These are phyloP conservation scores for Periconia sp. DNA, from an alignment of 2,329 filamentous ascomycete species.

Conservation along the genomic window DNA sequence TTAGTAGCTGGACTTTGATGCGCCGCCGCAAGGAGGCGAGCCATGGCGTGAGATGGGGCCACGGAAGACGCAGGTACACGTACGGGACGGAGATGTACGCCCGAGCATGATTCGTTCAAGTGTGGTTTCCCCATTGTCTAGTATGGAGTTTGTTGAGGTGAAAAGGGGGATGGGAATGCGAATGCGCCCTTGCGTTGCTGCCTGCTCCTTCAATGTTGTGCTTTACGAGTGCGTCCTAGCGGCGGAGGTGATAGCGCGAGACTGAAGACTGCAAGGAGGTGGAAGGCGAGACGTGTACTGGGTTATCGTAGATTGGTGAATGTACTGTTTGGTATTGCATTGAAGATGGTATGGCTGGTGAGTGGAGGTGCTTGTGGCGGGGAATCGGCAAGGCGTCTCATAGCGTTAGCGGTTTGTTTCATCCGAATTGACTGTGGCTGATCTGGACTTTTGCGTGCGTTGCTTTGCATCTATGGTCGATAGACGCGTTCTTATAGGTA, in stretches of 20 bases:
- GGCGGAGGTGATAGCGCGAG: neutral
- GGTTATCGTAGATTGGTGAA: neutral
- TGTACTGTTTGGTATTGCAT: neutral
- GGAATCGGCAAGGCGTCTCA: neutral
- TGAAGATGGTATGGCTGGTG: neutral
- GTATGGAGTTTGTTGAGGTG: too few relatives aligned
- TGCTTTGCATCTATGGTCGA: too few relatives aligned
- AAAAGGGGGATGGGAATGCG: neutral
- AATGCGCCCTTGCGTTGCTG: neutral
- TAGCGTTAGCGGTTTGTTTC: neutral
- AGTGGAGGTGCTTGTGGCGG: neutral
- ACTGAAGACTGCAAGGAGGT: neutral
- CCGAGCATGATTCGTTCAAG: neutral
- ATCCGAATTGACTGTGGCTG: neutral
- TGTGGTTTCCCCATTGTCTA: neutral
- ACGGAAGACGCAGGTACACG: neutral
- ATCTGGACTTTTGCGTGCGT: too few relatives aligned
- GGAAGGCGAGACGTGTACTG: neutral
- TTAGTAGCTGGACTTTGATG: too few relatives aligned
- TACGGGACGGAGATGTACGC: neutral
- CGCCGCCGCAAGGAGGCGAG: neutral
- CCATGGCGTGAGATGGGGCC: neutral
- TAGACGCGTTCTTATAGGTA: too few relatives aligned
- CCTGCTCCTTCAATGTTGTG: neutral
- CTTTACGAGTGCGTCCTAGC: neutral